Evolutionary conservation across 2,329 filamentous ascomycete genomes (phyloP).

Genomic region (Alternaria tenuissima): DNA sequence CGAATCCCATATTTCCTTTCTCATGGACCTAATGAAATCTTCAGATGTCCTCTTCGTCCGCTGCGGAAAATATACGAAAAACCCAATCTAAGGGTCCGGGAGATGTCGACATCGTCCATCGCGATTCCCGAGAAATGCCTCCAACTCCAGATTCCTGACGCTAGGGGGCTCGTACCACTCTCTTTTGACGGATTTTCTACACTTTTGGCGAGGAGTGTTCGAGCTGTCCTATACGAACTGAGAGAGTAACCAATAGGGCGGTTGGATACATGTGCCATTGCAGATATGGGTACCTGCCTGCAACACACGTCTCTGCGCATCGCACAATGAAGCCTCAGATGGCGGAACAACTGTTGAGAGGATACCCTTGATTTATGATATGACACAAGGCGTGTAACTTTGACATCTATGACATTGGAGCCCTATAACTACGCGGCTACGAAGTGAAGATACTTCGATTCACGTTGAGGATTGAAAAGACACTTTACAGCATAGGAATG

Average conservation of each 20-base stretch:
- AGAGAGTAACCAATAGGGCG: not conserved
- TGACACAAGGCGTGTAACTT: not conserved
- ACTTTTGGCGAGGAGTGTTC: not conserved
- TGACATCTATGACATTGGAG: not conserved
- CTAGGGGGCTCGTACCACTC: not conserved
- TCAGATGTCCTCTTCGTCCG: slow-evolving; percentile 10
- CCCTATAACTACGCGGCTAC: not conserved
- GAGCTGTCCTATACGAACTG: not conserved
- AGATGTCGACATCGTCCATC: not conserved
- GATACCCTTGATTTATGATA: too few species aligned
- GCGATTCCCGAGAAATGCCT: not conserved
- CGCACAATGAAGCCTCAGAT: not conserved
- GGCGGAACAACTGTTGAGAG: not conserved
- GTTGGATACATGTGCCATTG: not conserved
- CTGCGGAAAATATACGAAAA: slow-evolving; percentile 7
- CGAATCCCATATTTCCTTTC: not conserved
- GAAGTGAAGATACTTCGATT: not conserved
- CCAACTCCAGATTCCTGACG: not conserved
- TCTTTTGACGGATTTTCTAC: too few species aligned
- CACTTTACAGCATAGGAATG: not conserved
- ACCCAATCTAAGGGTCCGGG: not conserved
- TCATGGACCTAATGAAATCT: slow-evolving; percentile 10
- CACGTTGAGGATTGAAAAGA: not conserved
- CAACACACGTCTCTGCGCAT: not conserved
- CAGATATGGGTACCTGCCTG: not conserved